phyloP scores from a whole-genome alignment of 202 grass and related monocot genomes.

The Alloteropsis angusta region DNA sequence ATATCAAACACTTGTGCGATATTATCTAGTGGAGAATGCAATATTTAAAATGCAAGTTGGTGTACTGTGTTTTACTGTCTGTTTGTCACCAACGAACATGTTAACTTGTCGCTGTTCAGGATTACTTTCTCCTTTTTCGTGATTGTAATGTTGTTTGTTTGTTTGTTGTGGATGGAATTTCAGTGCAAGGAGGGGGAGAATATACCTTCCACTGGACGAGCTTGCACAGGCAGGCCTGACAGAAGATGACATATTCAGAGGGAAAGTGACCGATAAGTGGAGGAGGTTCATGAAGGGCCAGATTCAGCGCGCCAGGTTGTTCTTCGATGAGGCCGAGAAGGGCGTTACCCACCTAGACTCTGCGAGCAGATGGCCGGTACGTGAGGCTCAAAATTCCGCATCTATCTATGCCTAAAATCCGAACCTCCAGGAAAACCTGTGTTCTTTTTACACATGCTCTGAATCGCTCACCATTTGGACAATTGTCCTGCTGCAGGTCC shows the following conservation, averaged over 20 bases:
- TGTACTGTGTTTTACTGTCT: constrained; percentile 1
- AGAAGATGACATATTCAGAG: constrained; percentile 80
- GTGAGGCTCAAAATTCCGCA: not conserved
- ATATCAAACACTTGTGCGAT: not conserved
- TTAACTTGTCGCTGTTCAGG: not conserved
- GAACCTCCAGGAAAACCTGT: not conserved
- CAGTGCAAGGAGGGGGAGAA: constrained; percentile 85
- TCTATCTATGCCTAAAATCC: too few relatives aligned
- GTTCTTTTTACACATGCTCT: not conserved
- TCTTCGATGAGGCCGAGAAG: constrained; percentile 81
- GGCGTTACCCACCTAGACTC: constrained; percentile 63
- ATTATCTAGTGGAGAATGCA: not conserved
- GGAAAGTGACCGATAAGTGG: constrained; percentile 88
- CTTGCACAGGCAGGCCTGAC: constrained; percentile 54
- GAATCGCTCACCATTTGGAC: not conserved
- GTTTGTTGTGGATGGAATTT: constrained; percentile 29
- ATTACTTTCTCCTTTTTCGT: not conserved
- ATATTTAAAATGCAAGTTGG: not conserved
- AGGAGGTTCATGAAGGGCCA: constrained; percentile 93
- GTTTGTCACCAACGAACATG: not conserved
- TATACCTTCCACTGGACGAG: constrained; percentile 93
- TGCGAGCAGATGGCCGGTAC: constrained; percentile 92
- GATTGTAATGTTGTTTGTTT: constrained; percentile 6
- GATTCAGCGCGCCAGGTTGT: constrained; percentile 74
- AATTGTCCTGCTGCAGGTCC: constrained; percentile 35